Conservation (phyloP, 805 yeast genomes). For the Spathaspora passalidarum region DNA sequence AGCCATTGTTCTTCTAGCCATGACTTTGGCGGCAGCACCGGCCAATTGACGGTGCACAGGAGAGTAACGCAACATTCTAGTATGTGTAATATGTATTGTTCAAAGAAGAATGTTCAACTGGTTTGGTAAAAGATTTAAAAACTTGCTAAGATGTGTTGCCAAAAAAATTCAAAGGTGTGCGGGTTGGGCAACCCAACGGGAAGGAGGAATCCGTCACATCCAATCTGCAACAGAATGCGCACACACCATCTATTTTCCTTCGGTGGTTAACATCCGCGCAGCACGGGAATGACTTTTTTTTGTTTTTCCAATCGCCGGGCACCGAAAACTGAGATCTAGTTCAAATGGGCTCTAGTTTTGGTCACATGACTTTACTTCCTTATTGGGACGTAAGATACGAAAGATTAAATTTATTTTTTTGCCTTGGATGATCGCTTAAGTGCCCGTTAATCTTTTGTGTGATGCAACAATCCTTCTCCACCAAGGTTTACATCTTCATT, state of each 20-base stretch:
- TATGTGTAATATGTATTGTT: not conserved
- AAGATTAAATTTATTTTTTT: too few relatives aligned
- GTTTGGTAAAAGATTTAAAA: too few relatives aligned
- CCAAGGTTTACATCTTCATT: too few relatives aligned
- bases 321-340: too few relatives aligned
- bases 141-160: not conserved
- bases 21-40: conserved; percentile 8
- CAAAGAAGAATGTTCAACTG: not conserved
- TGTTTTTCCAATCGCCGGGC: too few relatives aligned
- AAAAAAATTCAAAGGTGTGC: not conserved
- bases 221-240: too few relatives aligned
- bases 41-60: conserved; percentile 11
- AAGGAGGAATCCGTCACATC: not conserved
- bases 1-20: conserved; percentile 35
- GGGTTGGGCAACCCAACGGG: not conserved
- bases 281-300: too few relatives aligned
- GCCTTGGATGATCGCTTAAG: too few relatives aligned
- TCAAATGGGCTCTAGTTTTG: not conserved
- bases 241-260: not conserved
- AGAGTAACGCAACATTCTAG: conserved; percentile 5
- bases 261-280: not conserved
- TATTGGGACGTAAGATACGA: too few relatives aligned
- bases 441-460: too few relatives aligned
- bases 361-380: not conserved
- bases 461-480: too few relatives aligned